phyloP scores from a whole-genome alignment of 1,139 yeast species.

The Debaryomyces subglobosus region DNA sequence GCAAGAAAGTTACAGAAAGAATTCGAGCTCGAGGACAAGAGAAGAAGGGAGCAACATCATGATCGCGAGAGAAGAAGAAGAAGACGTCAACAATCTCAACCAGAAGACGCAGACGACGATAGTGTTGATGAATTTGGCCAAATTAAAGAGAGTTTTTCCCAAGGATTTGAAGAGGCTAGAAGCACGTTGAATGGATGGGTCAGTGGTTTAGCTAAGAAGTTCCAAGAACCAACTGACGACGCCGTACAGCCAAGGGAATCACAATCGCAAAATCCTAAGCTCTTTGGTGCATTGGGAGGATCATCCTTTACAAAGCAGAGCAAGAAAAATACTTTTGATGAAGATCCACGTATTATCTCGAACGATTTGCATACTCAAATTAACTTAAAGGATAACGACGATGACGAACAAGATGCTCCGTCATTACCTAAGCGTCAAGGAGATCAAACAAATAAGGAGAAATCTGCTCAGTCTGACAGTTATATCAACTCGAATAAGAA shows the following conservation, averaged over 20 bases:
- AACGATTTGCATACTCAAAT: slow-evolving; percentile 61
- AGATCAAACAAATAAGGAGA: slow-evolving; percentile 13
- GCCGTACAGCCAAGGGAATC: slow-evolving; percentile 11
- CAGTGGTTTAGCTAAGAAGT: slow-evolving; percentile 65
- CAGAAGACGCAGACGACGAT: slow-evolving; percentile 49
- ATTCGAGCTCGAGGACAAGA: slow-evolving; percentile 53
- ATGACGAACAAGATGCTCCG: slow-evolving; percentile 40
- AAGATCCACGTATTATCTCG: slow-evolving; percentile 54
- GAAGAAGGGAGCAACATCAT: slow-evolving; percentile 28
- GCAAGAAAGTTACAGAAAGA: slow-evolving; percentile 82
- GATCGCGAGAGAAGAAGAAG: slow-evolving; percentile 13
- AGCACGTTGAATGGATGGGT: slow-evolving; percentile 83
- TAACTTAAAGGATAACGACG: slow-evolving; percentile 50
- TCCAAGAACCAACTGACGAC: slow-evolving; percentile 26
- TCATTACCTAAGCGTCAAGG: slow-evolving; percentile 38
- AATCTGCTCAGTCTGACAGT: slow-evolving; percentile 10
- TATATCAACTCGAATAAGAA: slow-evolving; percentile 31
- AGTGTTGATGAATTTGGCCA: slow-evolving; percentile 69
- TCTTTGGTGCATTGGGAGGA: slow-evolving; percentile 54
- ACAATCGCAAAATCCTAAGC: slow-evolving; percentile 28
- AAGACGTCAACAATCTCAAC: slow-evolving; percentile 15
- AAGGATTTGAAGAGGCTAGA: slow-evolving; percentile 84
- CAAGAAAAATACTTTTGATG: slow-evolving; percentile 48
- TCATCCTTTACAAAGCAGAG: slow-evolving; percentile 37
- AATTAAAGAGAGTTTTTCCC: slow-evolving; percentile 67